Evolutionary conservation across 2,329 filamentous ascomycete genomes (phyloP).

Genomic region (Colletotrichum agaves): DNA sequence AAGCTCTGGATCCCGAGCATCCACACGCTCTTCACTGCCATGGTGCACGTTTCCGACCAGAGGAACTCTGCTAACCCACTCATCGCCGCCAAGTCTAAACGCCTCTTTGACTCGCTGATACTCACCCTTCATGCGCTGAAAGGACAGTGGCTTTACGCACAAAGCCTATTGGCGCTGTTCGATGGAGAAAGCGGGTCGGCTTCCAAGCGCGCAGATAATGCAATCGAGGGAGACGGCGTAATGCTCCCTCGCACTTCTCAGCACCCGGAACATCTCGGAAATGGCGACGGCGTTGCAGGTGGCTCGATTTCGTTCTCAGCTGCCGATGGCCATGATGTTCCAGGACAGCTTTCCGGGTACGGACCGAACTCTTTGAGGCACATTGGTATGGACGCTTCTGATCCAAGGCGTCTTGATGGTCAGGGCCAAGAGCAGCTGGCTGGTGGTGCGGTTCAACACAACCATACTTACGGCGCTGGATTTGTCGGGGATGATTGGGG

Average conservation of each 20-base stretch:
- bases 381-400: background rate
- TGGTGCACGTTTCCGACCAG: conserved; percentile 44
- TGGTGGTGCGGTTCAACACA: background rate
- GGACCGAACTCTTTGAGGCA: conserved; percentile 11
- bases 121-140: conserved; percentile 43
- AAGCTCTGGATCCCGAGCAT: conserved; percentile 45
- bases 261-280: background rate
- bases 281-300: background rate
- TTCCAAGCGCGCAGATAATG: background rate
- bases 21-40: conserved; percentile 46
- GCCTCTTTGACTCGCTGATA: conserved; percentile 45
- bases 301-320: background rate
- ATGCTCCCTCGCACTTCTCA: background rate
- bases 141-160: conserved; percentile 47
- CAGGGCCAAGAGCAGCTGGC: background rate
- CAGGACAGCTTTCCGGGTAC: background rate
- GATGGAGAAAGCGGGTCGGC: conserved; percentile 34
- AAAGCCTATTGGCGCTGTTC: conserved; percentile 46
- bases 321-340: background rate
- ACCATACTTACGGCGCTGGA: background rate
- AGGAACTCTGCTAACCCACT: conserved; percentile 45
- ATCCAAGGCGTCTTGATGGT: background rate
- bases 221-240: background rate
- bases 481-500: conserved; percentile 26
- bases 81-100: conserved; percentile 45